These are phyloP conservation scores for Leccinum variabile DNA, from an alignment of 1,284 basidiomycete genomes.

Conservation along the genomic window DNA sequence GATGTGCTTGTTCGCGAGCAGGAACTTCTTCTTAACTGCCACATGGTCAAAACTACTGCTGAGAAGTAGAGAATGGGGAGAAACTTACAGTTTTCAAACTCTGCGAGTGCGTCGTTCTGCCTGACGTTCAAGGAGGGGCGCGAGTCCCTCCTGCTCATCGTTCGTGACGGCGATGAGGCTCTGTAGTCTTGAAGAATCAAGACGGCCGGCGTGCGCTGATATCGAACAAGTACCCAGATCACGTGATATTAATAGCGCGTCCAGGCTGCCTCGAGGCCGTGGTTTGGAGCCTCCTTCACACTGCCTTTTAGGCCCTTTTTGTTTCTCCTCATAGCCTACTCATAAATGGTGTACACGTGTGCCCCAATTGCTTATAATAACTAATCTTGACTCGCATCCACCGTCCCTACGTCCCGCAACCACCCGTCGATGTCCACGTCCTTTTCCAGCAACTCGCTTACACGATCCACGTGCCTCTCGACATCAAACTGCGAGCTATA, in stretches of 20 bases:
- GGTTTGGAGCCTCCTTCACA: conserved; percentile 21
- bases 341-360: conserved; percentile 27
- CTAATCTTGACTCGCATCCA: conserved; percentile 17
- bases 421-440: conserved; percentile 49
- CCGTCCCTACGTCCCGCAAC: conserved; percentile 38
- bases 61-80: not conserved
- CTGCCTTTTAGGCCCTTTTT: conserved; percentile 28
- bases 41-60: conserved; percentile 6
- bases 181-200: conserved; percentile 10
- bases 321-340: conserved; percentile 15
- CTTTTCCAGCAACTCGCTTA: conserved; percentile 43
- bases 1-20: conserved; percentile 85
- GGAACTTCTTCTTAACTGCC: conserved; percentile 85
- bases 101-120: conserved; percentile 76
- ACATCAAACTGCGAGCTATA: conserved; percentile 52
- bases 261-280: conserved; percentile 33
- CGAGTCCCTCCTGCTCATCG: conserved; percentile 80
- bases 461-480: conserved; percentile 42
- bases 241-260: conserved; percentile 32
- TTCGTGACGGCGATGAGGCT: conserved; percentile 40
- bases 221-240: conserved; percentile 32
- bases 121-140: conserved; percentile 63
- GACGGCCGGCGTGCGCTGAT: conserved; percentile 33
- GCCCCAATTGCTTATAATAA: not conserved
- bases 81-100: conserved; percentile 78